A percentile compares a stretch with the other conserved stretches of the same genome.
phyloP scores from a whole-genome alignment of 441 rosid genomes.

The Eutrema salsugineum region DNA sequence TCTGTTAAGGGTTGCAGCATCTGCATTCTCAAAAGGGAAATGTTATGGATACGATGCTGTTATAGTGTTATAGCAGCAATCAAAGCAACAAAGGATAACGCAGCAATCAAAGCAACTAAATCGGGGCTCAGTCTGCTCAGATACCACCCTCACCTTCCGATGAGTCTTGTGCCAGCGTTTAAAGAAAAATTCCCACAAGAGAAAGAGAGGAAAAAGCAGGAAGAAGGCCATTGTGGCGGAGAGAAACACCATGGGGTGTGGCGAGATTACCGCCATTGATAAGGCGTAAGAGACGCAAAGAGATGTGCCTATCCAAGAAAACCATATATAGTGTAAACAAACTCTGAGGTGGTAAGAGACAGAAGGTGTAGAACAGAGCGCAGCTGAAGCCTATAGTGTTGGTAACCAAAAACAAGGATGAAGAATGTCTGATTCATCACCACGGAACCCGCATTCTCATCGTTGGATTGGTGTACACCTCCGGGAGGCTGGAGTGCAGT shows the following conservation, averaged over 20 bases:
- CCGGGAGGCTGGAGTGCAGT: constrained; percentile 13
- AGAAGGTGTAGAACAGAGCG: constrained; percentile 6
- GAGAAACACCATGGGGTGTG: not conserved
- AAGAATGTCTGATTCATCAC: constrained; percentile 2
- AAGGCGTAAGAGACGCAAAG: constrained; percentile 14
- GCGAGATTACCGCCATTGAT: constrained; percentile 19
- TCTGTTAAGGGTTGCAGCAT: not conserved
- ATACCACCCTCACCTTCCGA: not conserved
- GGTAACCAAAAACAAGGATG: not conserved
- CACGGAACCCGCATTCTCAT: not conserved
- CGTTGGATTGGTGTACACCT: not conserved
- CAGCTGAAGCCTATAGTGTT: constrained; percentile 4
- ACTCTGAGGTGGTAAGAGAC: not conserved
- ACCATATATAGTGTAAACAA: not conserved
- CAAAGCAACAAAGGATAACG: too few species aligned
- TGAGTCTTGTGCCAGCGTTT: not conserved
- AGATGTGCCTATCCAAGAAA: not conserved
- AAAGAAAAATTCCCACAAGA: not conserved
- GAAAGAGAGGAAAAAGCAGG: not conserved
- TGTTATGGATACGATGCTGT: too few species aligned
- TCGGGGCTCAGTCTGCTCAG: not conserved
- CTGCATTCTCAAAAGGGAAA: not conserved
- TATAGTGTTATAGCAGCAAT: too few species aligned
- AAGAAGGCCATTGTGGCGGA: not conserved
- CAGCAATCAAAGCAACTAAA: too few species aligned